These are phyloP conservation scores for Sporothrix inflata DNA, from an alignment of 2,329 filamentous ascomycete genomes.

Conservation along the genomic window DNA sequence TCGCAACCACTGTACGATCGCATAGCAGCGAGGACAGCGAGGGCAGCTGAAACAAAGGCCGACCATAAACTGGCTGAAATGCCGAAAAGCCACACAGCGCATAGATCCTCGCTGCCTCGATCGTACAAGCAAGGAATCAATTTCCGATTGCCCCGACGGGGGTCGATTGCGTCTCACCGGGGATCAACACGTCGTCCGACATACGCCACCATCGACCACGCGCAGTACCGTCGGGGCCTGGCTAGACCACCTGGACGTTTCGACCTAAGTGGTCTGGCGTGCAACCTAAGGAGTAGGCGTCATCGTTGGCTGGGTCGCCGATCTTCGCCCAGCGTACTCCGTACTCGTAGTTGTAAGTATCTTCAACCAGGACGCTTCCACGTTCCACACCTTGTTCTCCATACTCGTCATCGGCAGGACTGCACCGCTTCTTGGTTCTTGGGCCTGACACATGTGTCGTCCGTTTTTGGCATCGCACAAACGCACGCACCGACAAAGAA, in stretches of 20 bases:
- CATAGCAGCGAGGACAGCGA: neutral
- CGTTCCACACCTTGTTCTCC: neutral
- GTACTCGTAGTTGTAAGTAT: neutral
- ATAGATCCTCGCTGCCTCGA: neutral
- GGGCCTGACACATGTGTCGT: neutral
- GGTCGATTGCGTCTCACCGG: neutral
- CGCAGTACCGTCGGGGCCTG: neutral
- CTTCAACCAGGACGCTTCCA: neutral
- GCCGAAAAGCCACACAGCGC: neutral
- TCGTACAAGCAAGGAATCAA: neutral
- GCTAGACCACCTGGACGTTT: neutral
- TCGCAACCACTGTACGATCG: neutral
- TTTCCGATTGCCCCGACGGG: neutral
- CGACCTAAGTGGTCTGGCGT: neutral
- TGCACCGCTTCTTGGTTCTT: neutral
- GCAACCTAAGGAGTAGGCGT: neutral
- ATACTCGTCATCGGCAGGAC: neutral
- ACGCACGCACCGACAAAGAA: slow-evolving; percentile 7
- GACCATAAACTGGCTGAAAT: neutral
- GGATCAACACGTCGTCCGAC: neutral
- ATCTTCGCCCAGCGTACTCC: neutral
- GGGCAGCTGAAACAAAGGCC: neutral
- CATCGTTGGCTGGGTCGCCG: neutral
- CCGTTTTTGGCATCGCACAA: neutral
- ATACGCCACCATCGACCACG: neutral